phyloP scores from a whole-genome alignment of 345 rosid genomes.

The Rubroshorea leprosula region DNA sequence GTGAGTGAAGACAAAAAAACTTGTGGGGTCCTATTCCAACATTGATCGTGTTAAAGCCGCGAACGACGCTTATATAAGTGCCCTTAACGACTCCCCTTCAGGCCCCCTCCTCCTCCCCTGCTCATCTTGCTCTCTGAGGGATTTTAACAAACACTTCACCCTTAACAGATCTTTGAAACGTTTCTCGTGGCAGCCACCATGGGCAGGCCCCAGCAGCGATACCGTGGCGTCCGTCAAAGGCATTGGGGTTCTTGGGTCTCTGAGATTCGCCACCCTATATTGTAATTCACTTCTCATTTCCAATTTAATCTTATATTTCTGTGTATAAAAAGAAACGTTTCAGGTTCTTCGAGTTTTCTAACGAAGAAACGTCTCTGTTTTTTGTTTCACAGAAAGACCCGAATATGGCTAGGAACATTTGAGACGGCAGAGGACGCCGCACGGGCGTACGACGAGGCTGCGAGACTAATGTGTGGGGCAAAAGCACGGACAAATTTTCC shows the following conservation, averaged over 20 bases:
- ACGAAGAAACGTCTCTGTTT: background rate
- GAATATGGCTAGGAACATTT: constrained; percentile 78
- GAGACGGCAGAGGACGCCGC: constrained; percentile 83
- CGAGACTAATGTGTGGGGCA: constrained; percentile 64
- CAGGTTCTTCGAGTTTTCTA: too few relatives aligned
- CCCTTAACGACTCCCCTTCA: too few relatives aligned
- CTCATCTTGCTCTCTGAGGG: constrained; percentile 14
- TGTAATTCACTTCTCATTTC: constrained; percentile 33
- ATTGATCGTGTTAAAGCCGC: too few relatives aligned
- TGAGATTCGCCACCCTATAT: constrained; percentile 66
- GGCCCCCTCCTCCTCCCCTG: constrained; percentile 3
- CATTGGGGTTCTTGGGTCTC: constrained; percentile 90
- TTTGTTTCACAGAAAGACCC: constrained; percentile 50
- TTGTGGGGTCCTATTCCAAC: too few relatives aligned
- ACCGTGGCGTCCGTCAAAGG: constrained; percentile 70
- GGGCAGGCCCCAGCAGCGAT: constrained; percentile 62
- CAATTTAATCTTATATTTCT: background rate
- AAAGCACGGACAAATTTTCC: constrained; percentile 63
- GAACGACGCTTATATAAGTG: background rate
- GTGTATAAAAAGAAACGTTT: constrained; percentile 7
- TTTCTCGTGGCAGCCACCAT: constrained; percentile 22
- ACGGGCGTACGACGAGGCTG: constrained; percentile 74
- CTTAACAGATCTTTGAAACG: background rate
- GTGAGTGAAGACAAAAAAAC: too few relatives aligned
- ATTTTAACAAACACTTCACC: constrained; percentile 22